phyloP scores from a whole-genome alignment of 2,329 filamentous ascomycete species.

The Cadophora luteo-olivacea region DNA sequence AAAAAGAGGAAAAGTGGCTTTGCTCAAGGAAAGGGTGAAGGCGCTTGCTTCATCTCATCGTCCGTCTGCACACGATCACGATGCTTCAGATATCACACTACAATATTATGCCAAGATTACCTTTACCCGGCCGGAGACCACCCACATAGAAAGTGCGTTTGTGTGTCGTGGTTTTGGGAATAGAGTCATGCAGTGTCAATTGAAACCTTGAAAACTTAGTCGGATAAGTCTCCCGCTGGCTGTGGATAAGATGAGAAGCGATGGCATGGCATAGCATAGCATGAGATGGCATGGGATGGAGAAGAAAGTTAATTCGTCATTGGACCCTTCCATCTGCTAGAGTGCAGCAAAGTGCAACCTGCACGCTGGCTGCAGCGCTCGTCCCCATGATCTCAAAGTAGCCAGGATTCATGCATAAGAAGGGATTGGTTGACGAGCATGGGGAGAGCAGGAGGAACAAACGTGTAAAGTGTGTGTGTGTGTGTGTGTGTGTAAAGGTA shows the following conservation, averaged over 20 bases:
- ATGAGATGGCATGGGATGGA: not conserved
- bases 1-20: not conserved
- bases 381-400: constrained; percentile 8
- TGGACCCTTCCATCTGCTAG: not conserved
- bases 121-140: not conserved
- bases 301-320: not conserved
- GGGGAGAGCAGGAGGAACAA: not conserved
- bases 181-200: not conserved
- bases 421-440: not conserved
- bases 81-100: not conserved
- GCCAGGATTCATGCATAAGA: not conserved
- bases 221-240: not conserved
- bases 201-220: not conserved
- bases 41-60: not conserved
- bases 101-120: not conserved
- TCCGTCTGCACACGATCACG: not conserved
- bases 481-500: too few species aligned
- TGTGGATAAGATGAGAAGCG: not conserved
- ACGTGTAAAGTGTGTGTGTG: not conserved
- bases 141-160: not conserved
- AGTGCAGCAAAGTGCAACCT: not conserved
- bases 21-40: too few species aligned
- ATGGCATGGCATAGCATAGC: not conserved
- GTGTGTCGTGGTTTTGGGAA: too few species aligned
- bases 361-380: not conserved